Conservation (phyloP, 2,329 filamentous ascomycete species). For the Fusarium austroafricanum region DNA sequence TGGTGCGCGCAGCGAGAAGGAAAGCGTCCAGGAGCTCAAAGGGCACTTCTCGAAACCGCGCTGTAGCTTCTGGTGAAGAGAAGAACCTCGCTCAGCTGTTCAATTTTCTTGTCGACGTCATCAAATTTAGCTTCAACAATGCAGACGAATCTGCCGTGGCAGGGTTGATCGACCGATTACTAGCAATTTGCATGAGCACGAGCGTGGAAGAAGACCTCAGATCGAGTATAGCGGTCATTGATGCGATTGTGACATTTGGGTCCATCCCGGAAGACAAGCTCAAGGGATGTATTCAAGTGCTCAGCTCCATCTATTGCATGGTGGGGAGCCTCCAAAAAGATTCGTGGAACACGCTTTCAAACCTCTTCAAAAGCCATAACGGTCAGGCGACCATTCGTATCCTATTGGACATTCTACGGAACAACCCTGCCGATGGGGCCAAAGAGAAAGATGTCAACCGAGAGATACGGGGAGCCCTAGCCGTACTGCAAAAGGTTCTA, state of each 20-base stretch:
- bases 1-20: constrained; percentile 64
- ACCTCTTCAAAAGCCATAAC: constrained; percentile 79
- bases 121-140: constrained; percentile 80
- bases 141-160: constrained; percentile 72
- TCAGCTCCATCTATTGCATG: constrained; percentile 78
- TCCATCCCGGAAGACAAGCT: constrained; percentile 73
- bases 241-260: constrained; percentile 78
- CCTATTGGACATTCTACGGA: constrained; percentile 70
- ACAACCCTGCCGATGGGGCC: constrained; percentile 58
- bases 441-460: constrained; percentile 64
- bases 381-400: constrained; percentile 76
- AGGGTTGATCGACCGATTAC: constrained; percentile 69
- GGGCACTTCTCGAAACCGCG: constrained; percentile 51
- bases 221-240: constrained; percentile 74
- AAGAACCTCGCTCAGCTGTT: constrained; percentile 74
- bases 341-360: constrained; percentile 76
- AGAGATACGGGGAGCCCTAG: constrained; percentile 71
- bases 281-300: constrained; percentile 73
- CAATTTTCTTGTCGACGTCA: constrained; percentile 72
- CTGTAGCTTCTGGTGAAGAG: constrained; percentile 63
- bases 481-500: constrained; percentile 72
- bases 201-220: constrained; percentile 72
- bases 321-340: constrained; percentile 70
- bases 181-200: constrained; percentile 76
- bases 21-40: constrained; percentile 54